A percentile compares a stretch with the other conserved stretches of the same genome.
phyloP scores from a whole-genome alignment of 2,329 filamentous ascomycete species.

The Coleophoma cylindrospora region DNA sequence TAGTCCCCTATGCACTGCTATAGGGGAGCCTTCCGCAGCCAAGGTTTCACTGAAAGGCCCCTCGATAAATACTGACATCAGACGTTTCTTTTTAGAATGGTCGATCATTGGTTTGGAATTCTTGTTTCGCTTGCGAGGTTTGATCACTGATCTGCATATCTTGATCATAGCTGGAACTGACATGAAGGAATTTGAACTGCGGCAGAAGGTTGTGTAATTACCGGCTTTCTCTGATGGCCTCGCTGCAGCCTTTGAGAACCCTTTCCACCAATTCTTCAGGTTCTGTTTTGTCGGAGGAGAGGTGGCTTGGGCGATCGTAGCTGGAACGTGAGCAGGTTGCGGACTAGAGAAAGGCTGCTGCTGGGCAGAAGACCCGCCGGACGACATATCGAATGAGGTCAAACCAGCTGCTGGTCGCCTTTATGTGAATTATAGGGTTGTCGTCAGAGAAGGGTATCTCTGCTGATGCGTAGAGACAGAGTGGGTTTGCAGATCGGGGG shows the following conservation, averaged over 20 bases:
- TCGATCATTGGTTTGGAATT: no score
- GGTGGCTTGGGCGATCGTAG: conserved; percentile 30
- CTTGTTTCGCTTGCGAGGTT: no score
- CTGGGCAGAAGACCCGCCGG: conserved; percentile 19
- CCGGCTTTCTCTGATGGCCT: conserved; percentile 52
- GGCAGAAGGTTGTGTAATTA: conserved; percentile 26
- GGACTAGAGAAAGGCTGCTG: conserved; percentile 22
- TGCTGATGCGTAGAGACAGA: not conserved
- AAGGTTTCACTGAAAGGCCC: no score
- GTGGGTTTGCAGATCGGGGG: not conserved
- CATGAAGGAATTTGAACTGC: no score
- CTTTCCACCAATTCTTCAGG: conserved; percentile 95
- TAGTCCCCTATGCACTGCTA: no score
- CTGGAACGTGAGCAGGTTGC: conserved; percentile 19
- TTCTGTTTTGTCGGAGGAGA: conserved; percentile 83
- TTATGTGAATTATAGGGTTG: not conserved
- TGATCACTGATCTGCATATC: no score
- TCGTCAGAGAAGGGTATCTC: not conserved
- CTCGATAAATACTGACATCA: no score
- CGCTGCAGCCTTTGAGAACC: conserved; percentile 67
- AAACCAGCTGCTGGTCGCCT: conserved; percentile 10
- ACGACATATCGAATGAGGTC: conserved; percentile 16
- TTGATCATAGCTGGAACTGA: no score
- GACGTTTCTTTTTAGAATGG: no score
- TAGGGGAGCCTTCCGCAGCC: no score